These are phyloP conservation scores for Ramaria rubella DNA, from an alignment of 768 basidiomycete species.

Conservation along the genomic window DNA sequence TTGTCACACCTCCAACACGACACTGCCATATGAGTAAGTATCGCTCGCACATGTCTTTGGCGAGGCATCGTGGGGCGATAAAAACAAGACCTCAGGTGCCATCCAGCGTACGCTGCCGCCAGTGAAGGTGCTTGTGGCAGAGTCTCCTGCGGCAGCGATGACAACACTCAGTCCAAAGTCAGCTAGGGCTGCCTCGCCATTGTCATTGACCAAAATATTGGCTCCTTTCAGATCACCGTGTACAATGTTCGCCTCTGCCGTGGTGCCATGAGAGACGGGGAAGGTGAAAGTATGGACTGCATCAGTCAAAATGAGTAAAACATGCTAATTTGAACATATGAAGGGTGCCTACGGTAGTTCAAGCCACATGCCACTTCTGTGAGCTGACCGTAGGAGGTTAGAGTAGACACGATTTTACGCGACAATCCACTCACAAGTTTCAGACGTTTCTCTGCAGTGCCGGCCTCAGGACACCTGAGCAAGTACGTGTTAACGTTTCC, in stretches of 20 bases:
- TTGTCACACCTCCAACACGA: slow-evolving; percentile 10
- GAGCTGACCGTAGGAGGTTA: slow-evolving; percentile 2
- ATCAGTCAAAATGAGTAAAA: not conserved
- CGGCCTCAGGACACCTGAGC: not conserved
- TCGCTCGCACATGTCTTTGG: slow-evolving; percentile 3
- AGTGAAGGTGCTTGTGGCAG: not conserved
- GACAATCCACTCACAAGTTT: slow-evolving; percentile 6
- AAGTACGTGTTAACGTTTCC: slow-evolving; percentile 7
- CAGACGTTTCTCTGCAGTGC: slow-evolving; percentile 3
- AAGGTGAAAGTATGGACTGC: slow-evolving; percentile 7
- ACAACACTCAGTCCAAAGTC: slow-evolving; percentile 7
- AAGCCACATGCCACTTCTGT: slow-evolving; percentile 10
- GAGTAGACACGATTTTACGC: not conserved
- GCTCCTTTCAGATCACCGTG: slow-evolving; percentile 11
- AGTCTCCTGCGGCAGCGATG: not conserved
- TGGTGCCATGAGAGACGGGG: slow-evolving; percentile 2
- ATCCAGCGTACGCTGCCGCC: slow-evolving; percentile 7
- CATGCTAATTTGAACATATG: not conserved
- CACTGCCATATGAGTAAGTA: slow-evolving; percentile 8
- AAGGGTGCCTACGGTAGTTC: slow-evolving; percentile 4
- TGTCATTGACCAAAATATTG: slow-evolving; percentile 8
- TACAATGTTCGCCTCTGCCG: slow-evolving; percentile 8
- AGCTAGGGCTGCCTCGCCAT: slow-evolving; percentile 7
- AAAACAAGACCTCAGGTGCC: slow-evolving; percentile 3
- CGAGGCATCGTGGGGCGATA: not conserved